Evolutionary conservation across 169 alveolate genomes (phyloP).

Genomic region (Plasmodium fragile): DNA sequence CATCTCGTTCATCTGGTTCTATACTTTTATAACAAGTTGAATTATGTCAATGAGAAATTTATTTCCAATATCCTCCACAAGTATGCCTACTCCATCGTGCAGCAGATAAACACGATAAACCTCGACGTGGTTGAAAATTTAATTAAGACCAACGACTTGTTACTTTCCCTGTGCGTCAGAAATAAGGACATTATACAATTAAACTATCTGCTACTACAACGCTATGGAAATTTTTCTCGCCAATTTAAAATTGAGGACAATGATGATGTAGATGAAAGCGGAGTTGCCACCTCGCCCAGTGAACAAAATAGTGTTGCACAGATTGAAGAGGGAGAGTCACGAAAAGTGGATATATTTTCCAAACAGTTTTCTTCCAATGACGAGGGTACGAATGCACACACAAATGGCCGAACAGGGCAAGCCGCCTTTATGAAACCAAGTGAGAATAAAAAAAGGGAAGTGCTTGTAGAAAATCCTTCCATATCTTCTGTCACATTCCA

Average conservation of each 20-base stretch:
- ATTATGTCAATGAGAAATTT: slow-evolving; percentile 48
- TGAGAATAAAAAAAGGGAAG: neutral
- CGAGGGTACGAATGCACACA: neutral
- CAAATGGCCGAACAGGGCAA: neutral
- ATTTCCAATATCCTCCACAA: slow-evolving; percentile 2
- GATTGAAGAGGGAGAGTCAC: neutral
- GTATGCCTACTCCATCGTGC: slow-evolving; percentile 14
- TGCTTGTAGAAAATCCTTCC: neutral
- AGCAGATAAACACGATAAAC: slow-evolving; percentile 8
- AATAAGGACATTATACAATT: slow-evolving; percentile 42
- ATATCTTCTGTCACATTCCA: neutral
- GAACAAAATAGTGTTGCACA: neutral
- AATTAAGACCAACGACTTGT: slow-evolving; percentile 41
- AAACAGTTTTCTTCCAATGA: neutral
- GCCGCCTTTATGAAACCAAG: neutral
- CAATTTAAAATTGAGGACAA: neutral
- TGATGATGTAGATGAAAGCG: neutral
- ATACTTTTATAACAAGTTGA: slow-evolving; percentile 26
- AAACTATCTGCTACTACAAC: slow-evolving; percentile 44
- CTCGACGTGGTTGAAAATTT: neutral
- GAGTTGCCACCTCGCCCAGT: neutral
- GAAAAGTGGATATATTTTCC: neutral
- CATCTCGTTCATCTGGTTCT: slow-evolving; percentile 40
- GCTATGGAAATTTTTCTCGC: slow-evolving; percentile 18
- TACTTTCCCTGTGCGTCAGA: slow-evolving; percentile 48